Evolutionary conservation across 2,329 filamentous ascomycete genomes (phyloP).

Genomic region (Simplicillium sp.): DNA sequence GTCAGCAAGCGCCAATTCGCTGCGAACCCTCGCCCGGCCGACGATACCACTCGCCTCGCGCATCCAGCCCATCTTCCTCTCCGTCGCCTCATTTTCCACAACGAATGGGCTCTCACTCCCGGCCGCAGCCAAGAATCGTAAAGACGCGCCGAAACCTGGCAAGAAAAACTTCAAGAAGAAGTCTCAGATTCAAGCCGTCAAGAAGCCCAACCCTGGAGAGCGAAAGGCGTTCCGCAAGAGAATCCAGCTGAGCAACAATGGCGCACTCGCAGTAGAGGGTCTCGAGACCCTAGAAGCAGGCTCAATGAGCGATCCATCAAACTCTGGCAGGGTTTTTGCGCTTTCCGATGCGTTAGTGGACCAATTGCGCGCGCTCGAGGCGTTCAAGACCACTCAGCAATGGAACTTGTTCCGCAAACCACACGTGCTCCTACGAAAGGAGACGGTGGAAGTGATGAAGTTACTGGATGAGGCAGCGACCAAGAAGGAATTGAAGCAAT

Average conservation of each 20-base stretch:
- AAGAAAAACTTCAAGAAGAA: conserved; percentile 45
- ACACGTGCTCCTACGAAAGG: conserved; percentile 65
- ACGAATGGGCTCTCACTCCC: conserved; percentile 18
- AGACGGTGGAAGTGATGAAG: conserved; percentile 64
- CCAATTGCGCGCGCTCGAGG: conserved; percentile 71
- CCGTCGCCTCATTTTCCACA: conserved; percentile 33
- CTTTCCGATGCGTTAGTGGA: conserved; percentile 65
- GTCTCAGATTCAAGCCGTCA: conserved; percentile 30
- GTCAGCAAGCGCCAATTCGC: conserved; percentile 26
- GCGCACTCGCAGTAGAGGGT: conserved; percentile 69
- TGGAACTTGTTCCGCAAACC: conserved; percentile 83
- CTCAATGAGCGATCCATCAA: conserved; percentile 42
- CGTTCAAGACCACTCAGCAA: conserved; percentile 82
- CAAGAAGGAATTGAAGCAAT: conserved; percentile 45
- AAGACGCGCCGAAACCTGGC: conserved; percentile 25
- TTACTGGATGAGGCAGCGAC: conserved; percentile 47
- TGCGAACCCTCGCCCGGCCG: conserved; percentile 31
- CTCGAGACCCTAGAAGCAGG: conserved; percentile 51
- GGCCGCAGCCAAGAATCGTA: conserved; percentile 22
- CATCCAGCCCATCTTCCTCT: conserved; percentile 19
- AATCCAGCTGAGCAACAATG: conserved; percentile 88
- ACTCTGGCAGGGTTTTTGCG: conserved; percentile 57
- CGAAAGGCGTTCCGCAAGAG: conserved; percentile 80
- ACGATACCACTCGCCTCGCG: conserved; percentile 20
- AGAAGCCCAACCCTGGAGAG: conserved; percentile 64